A percentile compares a stretch with the other conserved stretches of the same genome.
These are phyloP conservation scores for Malassezia obtusa DNA, from an alignment of 1,284 basidiomycete species.

Conservation along the genomic window DNA sequence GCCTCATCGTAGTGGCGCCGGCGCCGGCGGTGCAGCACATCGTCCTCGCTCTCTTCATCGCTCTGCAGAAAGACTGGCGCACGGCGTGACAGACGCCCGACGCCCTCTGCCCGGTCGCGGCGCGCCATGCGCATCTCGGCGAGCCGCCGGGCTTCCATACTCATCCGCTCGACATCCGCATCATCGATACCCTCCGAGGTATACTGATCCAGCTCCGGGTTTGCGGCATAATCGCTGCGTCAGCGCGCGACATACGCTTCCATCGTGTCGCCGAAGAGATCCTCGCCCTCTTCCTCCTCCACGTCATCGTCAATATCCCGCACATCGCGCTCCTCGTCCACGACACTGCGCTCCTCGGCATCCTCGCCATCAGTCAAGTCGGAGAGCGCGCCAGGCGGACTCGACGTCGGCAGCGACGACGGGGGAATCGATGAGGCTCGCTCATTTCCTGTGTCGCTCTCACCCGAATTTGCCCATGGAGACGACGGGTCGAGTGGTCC, in stretches of 20 bases:
- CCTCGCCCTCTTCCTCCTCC: constrained; percentile 68
- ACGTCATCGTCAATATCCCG: constrained; percentile 49
- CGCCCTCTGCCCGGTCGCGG: constrained; percentile 69
- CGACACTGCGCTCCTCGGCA: constrained; percentile 21
- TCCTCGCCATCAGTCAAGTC: constrained; percentile 35
- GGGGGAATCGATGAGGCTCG: constrained; percentile 22
- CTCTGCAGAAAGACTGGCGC: constrained; percentile 76
- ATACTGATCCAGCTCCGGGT: constrained; percentile 74
- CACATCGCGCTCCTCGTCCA: constrained; percentile 36
- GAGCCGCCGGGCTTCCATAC: constrained; percentile 63
- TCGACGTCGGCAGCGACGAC: constrained; percentile 39
- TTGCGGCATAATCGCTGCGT: constrained; percentile 73
- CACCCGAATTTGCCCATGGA: constrained; percentile 9
- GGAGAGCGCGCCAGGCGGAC: constrained; percentile 37
- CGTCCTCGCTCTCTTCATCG: constrained; percentile 53
- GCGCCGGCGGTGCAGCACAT: constrained; percentile 44
- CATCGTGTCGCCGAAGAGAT: constrained; percentile 73
- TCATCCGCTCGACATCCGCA: constrained; percentile 63
- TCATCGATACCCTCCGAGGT: constrained; percentile 78
- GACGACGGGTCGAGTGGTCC: constrained; percentile 15
- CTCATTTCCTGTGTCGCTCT: constrained; percentile 2
- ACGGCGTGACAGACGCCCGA: constrained; percentile 55
- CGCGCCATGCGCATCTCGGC: constrained; percentile 81
- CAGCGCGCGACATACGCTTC: constrained; percentile 58
- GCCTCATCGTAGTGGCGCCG: constrained; percentile 51